Conservation (phyloP, 2,329 filamentous ascomycete species). For the Neospermospora avenae region DNA sequence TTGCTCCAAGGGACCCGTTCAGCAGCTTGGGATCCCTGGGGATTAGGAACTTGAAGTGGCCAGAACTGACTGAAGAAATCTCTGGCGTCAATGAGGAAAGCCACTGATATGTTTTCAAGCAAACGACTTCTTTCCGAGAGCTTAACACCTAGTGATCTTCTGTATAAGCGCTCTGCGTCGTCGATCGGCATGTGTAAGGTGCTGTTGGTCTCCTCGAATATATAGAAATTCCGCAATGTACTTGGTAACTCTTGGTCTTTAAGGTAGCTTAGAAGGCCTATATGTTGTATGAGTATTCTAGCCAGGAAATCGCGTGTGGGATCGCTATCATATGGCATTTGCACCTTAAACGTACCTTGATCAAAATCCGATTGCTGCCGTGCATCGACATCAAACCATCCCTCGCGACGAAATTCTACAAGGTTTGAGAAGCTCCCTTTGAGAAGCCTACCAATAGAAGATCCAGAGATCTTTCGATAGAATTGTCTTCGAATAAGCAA, state of each 20-base stretch:
- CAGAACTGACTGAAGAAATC: slow-evolving; percentile 6
- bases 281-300: neutral
- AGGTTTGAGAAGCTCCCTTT: slow-evolving; percentile 16
- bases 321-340: slow-evolving; percentile 5
- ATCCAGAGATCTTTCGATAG: slow-evolving; percentile 20
- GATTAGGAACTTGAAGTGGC: neutral
- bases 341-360: slow-evolving; percentile 16
- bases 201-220: slow-evolving; percentile 19
- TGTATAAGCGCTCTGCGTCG: neutral
- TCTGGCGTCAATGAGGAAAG: slow-evolving; percentile 9
- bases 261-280: neutral
- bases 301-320: neutral
- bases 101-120: slow-evolving; percentile 6
- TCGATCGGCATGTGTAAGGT: slow-evolving; percentile 4
- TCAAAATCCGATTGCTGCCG: slow-evolving; percentile 20
- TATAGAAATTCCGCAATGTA: slow-evolving; percentile 14
- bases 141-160: neutral
- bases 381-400: slow-evolving; percentile 21
- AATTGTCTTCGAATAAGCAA: slow-evolving; percentile 24
- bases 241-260: slow-evolving; percentile 8
- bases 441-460: slow-evolving; percentile 18
- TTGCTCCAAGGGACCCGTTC: slow-evolving; percentile 2
- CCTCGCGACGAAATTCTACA: slow-evolving; percentile 17
- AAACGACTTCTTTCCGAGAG: neutral
- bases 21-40: neutral